phyloP scores from a whole-genome alignment of 2,329 filamentous ascomycete species.

The Monilinia fructigena region DNA sequence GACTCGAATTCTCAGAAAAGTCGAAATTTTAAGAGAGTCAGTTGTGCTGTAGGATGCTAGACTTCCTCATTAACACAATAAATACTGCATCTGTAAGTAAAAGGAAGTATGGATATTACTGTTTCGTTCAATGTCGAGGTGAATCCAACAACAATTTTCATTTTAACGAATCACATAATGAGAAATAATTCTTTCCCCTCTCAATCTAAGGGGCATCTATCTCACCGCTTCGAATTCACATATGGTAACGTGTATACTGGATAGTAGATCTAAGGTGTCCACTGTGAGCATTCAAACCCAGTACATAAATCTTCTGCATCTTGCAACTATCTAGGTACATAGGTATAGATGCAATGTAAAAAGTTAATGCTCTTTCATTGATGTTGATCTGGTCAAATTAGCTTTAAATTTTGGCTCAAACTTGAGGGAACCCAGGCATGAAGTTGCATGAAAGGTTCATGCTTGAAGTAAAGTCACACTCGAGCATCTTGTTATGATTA shows the following conservation, averaged over 20 bases:
- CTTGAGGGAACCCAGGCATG: not conserved
- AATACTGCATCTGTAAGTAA: not conserved
- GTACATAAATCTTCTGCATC: not conserved
- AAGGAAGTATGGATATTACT: not conserved
- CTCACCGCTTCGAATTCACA: conserved; percentile 19
- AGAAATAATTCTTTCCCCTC: not conserved
- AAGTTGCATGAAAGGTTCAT: not conserved
- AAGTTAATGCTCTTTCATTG: not conserved
- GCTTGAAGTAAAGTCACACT: not conserved
- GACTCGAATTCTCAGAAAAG: not conserved
- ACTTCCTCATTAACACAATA: not conserved
- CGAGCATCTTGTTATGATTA: not conserved
- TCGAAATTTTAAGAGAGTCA: not conserved
- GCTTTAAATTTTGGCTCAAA: not conserved
- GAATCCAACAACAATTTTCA: conserved; percentile 9
- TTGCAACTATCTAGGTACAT: not conserved
- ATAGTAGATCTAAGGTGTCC: not conserved
- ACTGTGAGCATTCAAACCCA: not conserved
- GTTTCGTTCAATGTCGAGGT: not conserved
- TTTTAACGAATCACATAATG: not conserved
- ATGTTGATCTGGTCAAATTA: not conserved
- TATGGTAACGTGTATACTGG: conserved; percentile 17
- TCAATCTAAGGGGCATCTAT: conserved; percentile 5
- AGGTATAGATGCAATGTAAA: not conserved
- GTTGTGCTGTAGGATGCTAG: not conserved